Evolutionary conservation across 148 eudicot species (phyloP).

Genomic region (Nepenthes mirabilis): DNA sequence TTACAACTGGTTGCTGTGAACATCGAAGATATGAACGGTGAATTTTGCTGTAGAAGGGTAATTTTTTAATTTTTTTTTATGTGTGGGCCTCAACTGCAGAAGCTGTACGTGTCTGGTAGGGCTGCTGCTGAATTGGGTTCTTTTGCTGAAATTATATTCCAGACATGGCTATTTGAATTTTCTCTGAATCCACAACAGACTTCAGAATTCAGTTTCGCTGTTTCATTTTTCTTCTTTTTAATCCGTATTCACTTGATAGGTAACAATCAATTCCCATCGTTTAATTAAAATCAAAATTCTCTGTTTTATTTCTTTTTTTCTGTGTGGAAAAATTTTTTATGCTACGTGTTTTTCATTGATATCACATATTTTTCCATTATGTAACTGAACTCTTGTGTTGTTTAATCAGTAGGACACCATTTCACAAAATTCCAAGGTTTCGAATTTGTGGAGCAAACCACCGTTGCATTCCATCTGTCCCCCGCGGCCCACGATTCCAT

Average conservation of each 20-base stretch:
- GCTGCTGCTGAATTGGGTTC: slow-evolving; percentile 21
- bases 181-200: slow-evolving; percentile 14
- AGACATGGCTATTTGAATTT: slow-evolving; percentile 21
- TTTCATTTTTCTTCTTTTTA: too few species aligned
- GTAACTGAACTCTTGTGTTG: slow-evolving; percentile 22
- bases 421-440: slow-evolving; percentile 27
- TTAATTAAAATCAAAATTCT: too few species aligned
- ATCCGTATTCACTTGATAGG: too few species aligned
- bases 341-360: background rate
- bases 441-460: slow-evolving; percentile 9
- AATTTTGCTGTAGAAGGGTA: background rate
- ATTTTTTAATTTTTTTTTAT: background rate
- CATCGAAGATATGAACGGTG: too few species aligned
- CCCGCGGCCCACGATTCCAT: background rate
- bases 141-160: slow-evolving; percentile 10
- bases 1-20: too few species aligned
- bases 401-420: slow-evolving; percentile 38
- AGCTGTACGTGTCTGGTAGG: slow-evolving; percentile 35
- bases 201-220: background rate
- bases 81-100: slow-evolving; percentile 36
- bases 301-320: too few species aligned
- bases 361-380: background rate
- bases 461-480: background rate
- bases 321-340: too few species aligned
- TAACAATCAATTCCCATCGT: too few species aligned